Percentiles rank a stretch among this genome's conserved stretches.
These are phyloP conservation scores for Vachellia pachyceras DNA, from an alignment of 306 rosid genomes.

Conservation along the genomic window DNA sequence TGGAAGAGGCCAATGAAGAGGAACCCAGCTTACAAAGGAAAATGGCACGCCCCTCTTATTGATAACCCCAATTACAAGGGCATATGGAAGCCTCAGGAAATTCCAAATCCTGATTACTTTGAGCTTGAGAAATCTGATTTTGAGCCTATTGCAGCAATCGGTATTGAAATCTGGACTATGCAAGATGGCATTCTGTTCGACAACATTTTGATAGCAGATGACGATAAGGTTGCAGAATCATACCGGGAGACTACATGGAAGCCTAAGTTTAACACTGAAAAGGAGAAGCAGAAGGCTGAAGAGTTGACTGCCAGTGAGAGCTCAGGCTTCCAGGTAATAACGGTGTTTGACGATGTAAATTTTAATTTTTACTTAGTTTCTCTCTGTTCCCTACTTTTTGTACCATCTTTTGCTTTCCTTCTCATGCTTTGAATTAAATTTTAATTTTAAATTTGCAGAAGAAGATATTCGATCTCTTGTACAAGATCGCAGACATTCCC, in stretches of 20 bases:
- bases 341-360: background rate
- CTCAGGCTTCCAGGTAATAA: constrained; percentile 65
- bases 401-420: background rate
- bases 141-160: constrained; percentile 86
- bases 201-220: constrained; percentile 75
- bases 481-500: constrained; percentile 86
- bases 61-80: constrained; percentile 94
- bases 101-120: constrained; percentile 88
- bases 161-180: constrained; percentile 99
- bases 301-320: constrained; percentile 55
- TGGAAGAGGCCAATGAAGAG: constrained; percentile 93
- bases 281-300: constrained; percentile 86
- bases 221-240: constrained; percentile 76
- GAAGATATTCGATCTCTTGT: constrained; percentile 81
- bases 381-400: background rate
- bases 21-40: constrained; percentile 94
- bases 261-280: constrained; percentile 80
- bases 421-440: constrained; percentile 20
- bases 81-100: constrained; percentile 88
- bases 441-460: constrained; percentile 66
- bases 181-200: constrained; percentile 94
- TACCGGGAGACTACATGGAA: constrained; percentile 86
- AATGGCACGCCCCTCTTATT: constrained; percentile 83
- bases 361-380: background rate
- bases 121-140: constrained; percentile 78